Conservation (phyloP, 371 early-diverging fungal genomes). For the Paramicrosporidium saccamoebae region DNA sequence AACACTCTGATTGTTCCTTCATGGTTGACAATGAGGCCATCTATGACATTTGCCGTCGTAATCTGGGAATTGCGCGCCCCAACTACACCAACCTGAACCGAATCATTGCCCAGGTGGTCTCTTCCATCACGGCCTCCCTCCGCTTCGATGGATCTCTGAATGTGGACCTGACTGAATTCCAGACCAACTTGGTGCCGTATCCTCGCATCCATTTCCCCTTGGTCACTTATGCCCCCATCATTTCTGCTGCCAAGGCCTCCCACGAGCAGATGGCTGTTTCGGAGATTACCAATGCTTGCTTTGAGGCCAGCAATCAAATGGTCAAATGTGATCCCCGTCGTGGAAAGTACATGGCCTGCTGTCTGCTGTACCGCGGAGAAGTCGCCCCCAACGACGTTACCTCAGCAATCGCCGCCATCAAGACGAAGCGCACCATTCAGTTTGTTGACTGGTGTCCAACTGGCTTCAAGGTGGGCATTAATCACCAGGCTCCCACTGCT, state of each 20-base stretch:
- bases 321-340: slow-evolving; percentile 79
- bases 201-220: slow-evolving; percentile 85
- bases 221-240: slow-evolving; percentile 75
- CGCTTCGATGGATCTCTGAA: slow-evolving; percentile 89
- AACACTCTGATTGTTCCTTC: slow-evolving; percentile 95
- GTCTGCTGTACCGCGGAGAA: slow-evolving; percentile 75
- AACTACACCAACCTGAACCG: slow-evolving; percentile 92
- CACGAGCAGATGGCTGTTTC: slow-evolving; percentile 67
- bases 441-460: slow-evolving; percentile 95
- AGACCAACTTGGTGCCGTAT: slow-evolving; percentile 86
- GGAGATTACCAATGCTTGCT: slow-evolving; percentile 73
- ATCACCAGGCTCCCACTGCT: slow-evolving; percentile 52
- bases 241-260: slow-evolving; percentile 53
- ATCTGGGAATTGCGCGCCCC: slow-evolving; percentile 90
- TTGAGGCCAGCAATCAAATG: slow-evolving; percentile 83
- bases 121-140: slow-evolving; percentile 95
- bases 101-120: slow-evolving; percentile 96
- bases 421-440: slow-evolving; percentile 59
- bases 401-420: slow-evolving; percentile 48
- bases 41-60: slow-evolving; percentile 95
- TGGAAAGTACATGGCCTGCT: slow-evolving; percentile 90
- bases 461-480: slow-evolving; percentile 90
- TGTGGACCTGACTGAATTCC: slow-evolving; percentile 87
- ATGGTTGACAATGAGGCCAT: slow-evolving; percentile 97
- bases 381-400: slow-evolving; percentile 60